These are phyloP conservation scores for Cercospora nicotianae DNA, from an alignment of 2,329 filamentous ascomycete genomes.

Conservation along the genomic window DNA sequence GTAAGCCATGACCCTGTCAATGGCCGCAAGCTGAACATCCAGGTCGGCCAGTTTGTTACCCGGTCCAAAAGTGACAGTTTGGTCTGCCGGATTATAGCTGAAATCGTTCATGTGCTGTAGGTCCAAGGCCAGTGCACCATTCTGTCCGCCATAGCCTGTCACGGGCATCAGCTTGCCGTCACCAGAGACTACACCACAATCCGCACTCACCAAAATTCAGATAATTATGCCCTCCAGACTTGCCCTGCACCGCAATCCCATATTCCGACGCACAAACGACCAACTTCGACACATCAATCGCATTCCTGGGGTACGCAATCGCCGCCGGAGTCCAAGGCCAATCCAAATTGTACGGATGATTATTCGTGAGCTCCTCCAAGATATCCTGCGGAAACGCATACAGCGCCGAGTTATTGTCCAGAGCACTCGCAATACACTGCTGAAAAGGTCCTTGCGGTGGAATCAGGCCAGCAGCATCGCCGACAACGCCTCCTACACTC, in stretches of 20 bases:
- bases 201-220: constrained; percentile 16
- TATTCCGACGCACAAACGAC: constrained; percentile 22
- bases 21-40: constrained; percentile 8
- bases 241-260: constrained; percentile 23
- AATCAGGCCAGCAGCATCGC: constrained; percentile 15
- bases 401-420: constrained; percentile 16
- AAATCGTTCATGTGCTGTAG: constrained; percentile 23
- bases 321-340: constrained; percentile 18
- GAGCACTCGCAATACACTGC: constrained; percentile 20
- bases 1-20: constrained; percentile 20
- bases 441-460: constrained; percentile 21
- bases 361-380: constrained; percentile 18
- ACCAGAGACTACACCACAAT: too few relatives aligned
- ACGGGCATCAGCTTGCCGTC: background rate
- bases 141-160: constrained; percentile 20
- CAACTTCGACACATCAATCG: constrained; percentile 19
- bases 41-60: constrained; percentile 22
- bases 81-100: constrained; percentile 13
- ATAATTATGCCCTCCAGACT: constrained; percentile 25
- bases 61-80: constrained; percentile 20
- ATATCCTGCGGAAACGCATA: constrained; percentile 24
- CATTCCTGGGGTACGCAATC: constrained; percentile 21
- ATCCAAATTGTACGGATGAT: constrained; percentile 25
- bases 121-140: constrained; percentile 21
- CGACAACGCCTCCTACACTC: constrained; percentile 13